Percentiles rank a stretch among this genome's conserved stretches.
Evolutionary conservation across 257 asterid genomes (phyloP).

Genomic region (Solanum paucissectum): DNA sequence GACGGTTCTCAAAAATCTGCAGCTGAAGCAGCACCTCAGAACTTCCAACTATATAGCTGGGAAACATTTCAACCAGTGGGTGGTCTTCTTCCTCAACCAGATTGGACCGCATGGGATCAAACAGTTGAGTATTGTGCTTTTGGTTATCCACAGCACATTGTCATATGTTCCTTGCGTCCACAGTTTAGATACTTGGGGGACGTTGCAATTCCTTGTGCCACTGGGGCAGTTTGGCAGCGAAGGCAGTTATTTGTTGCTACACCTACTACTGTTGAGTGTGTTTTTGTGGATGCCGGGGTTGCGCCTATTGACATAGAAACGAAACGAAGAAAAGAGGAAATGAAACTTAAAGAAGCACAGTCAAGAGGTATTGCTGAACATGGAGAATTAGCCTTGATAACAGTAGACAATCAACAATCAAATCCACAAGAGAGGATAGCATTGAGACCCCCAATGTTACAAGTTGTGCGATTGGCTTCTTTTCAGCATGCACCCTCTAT

Average conservation of each 20-base stretch:
- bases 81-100: constrained; percentile 98
- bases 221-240: constrained; percentile 98
- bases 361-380: constrained; percentile 78
- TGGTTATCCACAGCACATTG: constrained; percentile 79
- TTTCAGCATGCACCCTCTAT: constrained; percentile 93
- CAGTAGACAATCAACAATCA: constrained; percentile 66
- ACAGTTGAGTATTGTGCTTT: constrained; percentile 98
- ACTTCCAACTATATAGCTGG: constrained; percentile 95
- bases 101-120: constrained; percentile 99
- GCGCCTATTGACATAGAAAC: constrained; percentile 80
- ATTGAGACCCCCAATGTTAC: constrained; percentile 91
- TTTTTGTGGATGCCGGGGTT: constrained; percentile 93
- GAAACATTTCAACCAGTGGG: constrained; percentile 96
- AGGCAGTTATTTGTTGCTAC: constrained; percentile 95
- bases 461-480: constrained; percentile 89
- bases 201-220: constrained; percentile 91
- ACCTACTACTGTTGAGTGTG: constrained; percentile 96
- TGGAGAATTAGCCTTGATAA: constrained; percentile 81
- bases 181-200: constrained; percentile 95
- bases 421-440: constrained; percentile 59
- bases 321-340: constrained; percentile 67
- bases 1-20: constrained; percentile 65
- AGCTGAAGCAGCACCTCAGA: constrained; percentile 69
- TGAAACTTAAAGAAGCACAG: constrained; percentile 56
- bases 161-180: constrained; percentile 91